These are phyloP conservation scores for Cymbidium sinense DNA, from an alignment of 106 monocot genomes.

Conservation along the genomic window DNA sequence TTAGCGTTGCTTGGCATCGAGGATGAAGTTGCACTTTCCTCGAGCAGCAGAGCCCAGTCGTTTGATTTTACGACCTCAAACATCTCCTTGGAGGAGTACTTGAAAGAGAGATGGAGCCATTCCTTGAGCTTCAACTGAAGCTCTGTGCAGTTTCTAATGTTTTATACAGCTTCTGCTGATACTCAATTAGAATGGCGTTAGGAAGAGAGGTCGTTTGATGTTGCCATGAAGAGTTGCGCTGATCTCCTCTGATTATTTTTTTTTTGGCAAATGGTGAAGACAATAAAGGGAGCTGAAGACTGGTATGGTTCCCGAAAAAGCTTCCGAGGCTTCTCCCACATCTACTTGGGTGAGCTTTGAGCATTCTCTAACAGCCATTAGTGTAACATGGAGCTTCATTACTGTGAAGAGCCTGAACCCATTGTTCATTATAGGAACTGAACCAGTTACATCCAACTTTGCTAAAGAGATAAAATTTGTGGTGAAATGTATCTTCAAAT, in stretches of 20 bases:
- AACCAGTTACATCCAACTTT: neutral
- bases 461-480: neutral
- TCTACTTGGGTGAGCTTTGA: neutral
- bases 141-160: neutral
- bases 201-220: too few relatives aligned
- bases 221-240: neutral
- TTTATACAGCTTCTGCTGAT: too few relatives aligned
- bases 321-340: neutral
- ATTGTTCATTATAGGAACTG: neutral
- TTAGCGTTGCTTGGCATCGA: conserved; percentile 73
- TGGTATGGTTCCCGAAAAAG: neutral
- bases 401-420: neutral
- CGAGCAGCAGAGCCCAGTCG: conserved; percentile 35
- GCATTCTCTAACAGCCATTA: neutral
- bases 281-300: neutral
- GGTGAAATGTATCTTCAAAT: neutral
- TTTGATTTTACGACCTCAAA: conserved; percentile 38
- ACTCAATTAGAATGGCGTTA: too few relatives aligned
- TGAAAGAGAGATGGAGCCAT: conserved; percentile 58
- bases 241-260: neutral
- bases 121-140: conserved; percentile 67
- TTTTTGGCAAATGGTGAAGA: neutral
- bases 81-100: conserved; percentile 65
- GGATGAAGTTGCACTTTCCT: conserved; percentile 40
- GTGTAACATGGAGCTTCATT: neutral